These are phyloP conservation scores for Candida jianshihensis DNA, from an alignment of 805 yeast species.

Conservation along the genomic window DNA sequence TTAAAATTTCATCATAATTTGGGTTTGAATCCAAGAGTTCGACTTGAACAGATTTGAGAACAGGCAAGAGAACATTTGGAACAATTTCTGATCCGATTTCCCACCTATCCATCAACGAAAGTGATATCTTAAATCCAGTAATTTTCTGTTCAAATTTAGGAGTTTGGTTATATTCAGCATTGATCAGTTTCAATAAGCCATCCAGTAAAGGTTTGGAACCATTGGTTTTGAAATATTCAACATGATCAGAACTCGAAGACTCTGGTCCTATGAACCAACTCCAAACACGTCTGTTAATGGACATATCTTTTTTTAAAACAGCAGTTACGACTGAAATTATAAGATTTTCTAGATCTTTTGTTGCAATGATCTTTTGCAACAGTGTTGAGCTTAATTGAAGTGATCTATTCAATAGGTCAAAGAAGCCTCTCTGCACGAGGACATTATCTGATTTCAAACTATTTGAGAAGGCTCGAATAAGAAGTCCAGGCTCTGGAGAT, in stretches of 20 bases:
- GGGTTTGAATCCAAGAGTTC: conserved; percentile 18
- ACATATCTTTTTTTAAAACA: conserved; percentile 82
- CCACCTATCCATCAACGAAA: conserved; percentile 87
- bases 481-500: conserved; percentile 71
- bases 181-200: conserved; percentile 47
- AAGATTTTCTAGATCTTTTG: conserved; percentile 49
- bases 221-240: conserved; percentile 46
- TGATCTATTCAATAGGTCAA: conserved; percentile 68
- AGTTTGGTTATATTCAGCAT: conserved; percentile 21
- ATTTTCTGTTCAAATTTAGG: conserved; percentile 28
- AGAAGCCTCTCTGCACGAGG: conserved; percentile 80
- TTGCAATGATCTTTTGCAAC: conserved; percentile 38
- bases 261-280: conserved; percentile 88
- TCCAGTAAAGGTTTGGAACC: conserved; percentile 44
- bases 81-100: conserved; percentile 77
- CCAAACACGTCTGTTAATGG: conserved; percentile 90
- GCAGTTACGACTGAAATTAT: conserved; percentile 59
- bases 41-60: conserved; percentile 42
- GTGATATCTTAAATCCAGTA: conserved; percentile 55
- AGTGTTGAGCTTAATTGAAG: conserved; percentile 59
- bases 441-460: conserved; percentile 63
- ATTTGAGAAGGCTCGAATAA: conserved; percentile 65
- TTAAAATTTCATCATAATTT: conserved; percentile 39
- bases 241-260: conserved; percentile 7
- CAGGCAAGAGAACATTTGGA: conserved; percentile 62